Conservation (phyloP, 129 eudicot genomes). For the Mikania micrantha region DNA sequence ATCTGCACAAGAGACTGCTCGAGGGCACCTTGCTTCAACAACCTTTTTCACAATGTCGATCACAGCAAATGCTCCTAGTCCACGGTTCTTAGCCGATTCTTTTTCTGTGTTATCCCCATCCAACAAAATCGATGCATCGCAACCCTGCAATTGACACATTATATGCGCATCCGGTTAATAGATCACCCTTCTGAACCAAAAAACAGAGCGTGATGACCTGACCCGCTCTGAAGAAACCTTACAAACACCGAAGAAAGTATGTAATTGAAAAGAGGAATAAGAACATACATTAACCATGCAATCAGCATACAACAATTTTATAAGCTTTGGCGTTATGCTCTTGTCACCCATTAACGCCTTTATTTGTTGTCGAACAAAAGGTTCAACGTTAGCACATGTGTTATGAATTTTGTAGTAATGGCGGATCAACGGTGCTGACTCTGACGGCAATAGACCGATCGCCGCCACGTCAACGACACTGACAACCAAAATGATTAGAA, state of each 20-base stretch:
- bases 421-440: slow-evolving; percentile 30
- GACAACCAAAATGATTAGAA: neutral
- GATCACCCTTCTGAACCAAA: too few species aligned
- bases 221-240: too few species aligned
- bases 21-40: slow-evolving; percentile 56
- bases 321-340: slow-evolving; percentile 60
- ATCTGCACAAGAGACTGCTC: slow-evolving; percentile 83
- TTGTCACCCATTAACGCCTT: slow-evolving; percentile 27
- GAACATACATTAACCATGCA: slow-evolving; percentile 82
- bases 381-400: slow-evolving; percentile 59
- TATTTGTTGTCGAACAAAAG: slow-evolving; percentile 55
- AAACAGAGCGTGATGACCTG: too few species aligned
- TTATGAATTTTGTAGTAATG: slow-evolving; percentile 73
- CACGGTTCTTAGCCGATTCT: slow-evolving; percentile 50
- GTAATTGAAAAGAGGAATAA: neutral
- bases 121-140: slow-evolving; percentile 81
- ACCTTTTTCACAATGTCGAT: slow-evolving; percentile 70
- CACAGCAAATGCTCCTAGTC: slow-evolving; percentile 42
- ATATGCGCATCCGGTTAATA: neutral
- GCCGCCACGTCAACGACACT: slow-evolving; percentile 25
- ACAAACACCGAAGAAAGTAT: too few species aligned
- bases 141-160: slow-evolving; percentile 47
- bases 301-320: slow-evolving; percentile 72
- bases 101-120: slow-evolving; percentile 65
- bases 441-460: slow-evolving; percentile 51